These are phyloP conservation scores for Dunaliella primolecta DNA, from an alignment of 139 green algal species.

Conservation along the genomic window DNA sequence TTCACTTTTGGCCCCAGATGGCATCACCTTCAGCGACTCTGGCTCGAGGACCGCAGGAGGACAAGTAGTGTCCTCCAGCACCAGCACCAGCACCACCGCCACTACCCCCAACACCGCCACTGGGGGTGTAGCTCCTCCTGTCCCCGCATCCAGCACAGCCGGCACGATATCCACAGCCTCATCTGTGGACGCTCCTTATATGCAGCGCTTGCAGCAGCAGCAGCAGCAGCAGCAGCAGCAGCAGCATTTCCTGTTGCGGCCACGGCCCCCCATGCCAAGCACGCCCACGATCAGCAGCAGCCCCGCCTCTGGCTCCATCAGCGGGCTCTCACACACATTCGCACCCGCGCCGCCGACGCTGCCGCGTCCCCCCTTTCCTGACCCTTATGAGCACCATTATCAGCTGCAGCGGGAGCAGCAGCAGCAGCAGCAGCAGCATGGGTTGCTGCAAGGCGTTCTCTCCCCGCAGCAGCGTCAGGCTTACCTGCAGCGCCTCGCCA, in stretches of 20 bases:
- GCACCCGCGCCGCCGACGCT: neutral
- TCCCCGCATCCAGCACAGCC: neutral
- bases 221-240: no score
- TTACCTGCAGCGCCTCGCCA: neutral
- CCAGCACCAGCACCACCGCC: no score
- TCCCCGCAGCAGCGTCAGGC: neutral
- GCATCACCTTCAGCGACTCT: neutral
- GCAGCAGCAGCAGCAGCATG: neutral
- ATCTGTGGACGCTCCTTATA: no score
- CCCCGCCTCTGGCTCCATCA: neutral
- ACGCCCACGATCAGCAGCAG: neutral
- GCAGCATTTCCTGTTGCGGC: neutral
- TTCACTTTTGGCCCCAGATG: neutral
- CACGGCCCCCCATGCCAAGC: neutral
- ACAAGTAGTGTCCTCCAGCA: no score
- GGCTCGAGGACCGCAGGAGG: neutral
- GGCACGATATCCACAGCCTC: neutral
- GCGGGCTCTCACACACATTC: neutral
- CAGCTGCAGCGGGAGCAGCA: no score
- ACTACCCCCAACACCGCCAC: no score
- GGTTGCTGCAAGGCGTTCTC: neutral
- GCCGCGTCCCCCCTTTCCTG: no score
- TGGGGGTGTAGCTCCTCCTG: no score
- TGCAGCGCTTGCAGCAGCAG: no score
- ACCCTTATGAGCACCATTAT: no score